Evolutionary conservation across 371 early-diverging fungal genomes (phyloP).

Genomic region (Lichtheimia corymbifera): DNA sequence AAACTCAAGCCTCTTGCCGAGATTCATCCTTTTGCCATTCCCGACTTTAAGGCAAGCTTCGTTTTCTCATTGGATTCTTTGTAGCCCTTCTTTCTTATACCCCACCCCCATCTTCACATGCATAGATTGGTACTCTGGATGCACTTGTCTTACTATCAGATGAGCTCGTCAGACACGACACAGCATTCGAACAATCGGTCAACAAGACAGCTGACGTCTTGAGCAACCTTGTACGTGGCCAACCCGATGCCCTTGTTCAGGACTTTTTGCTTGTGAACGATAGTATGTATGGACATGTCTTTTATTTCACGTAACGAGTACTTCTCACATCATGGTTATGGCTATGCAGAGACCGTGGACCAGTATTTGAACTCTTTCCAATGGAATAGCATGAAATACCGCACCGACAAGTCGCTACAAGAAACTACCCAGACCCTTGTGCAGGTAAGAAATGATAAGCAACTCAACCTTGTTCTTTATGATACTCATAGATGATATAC

Average conservation of each 20-base stretch:
- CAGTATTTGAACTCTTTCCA: conserved; percentile 81
- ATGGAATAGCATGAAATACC: conserved; percentile 97
- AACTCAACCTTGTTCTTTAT: background rate
- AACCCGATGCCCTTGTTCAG: conserved; percentile 41
- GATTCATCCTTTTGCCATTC: conserved; percentile 41
- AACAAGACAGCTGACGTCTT: conserved; percentile 85
- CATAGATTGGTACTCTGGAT: conserved; percentile 93
- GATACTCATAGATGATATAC: no score
- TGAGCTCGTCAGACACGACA: conserved; percentile 87
- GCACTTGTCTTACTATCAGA: conserved; percentile 88
- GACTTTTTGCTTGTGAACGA: conserved; percentile 76
- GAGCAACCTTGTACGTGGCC: conserved; percentile 53
- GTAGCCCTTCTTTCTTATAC: background rate
- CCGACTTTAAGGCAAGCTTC: conserved; percentile 55
- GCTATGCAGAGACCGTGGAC: conserved; percentile 72
- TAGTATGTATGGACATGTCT: conserved; percentile 52
- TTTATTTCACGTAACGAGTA: background rate
- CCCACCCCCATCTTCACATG: no score
- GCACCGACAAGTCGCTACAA: conserved; percentile 87
- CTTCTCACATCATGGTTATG: background rate
- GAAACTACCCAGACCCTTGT: conserved; percentile 79
- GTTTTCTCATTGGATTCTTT: background rate
- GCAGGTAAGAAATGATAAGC: conserved; percentile 29
- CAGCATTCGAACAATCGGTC: conserved; percentile 69
- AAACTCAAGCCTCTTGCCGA: conserved; percentile 46